Evolutionary conservation across 2,329 filamentous ascomycete genomes (phyloP).

Genomic region (Aspergillus oerlinghausenensis): DNA sequence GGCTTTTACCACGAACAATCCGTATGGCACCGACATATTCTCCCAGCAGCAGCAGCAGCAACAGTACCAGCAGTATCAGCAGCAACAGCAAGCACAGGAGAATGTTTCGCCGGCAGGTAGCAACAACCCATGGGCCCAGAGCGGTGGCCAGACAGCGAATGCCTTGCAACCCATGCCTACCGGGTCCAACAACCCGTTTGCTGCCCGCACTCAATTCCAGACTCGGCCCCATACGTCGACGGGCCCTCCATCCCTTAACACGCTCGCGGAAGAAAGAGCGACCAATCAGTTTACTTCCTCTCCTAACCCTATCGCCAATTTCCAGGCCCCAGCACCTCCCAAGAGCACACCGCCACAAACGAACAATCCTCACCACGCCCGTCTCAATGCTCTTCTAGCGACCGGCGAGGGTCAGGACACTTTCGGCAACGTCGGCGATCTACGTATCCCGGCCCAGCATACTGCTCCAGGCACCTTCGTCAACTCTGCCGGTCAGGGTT

Average conservation of each 20-base stretch:
- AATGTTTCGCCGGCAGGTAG: slow-evolving; percentile 68
- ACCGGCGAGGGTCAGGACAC: slow-evolving; percentile 92
- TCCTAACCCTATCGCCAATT: slow-evolving; percentile 47
- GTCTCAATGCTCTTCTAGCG: slow-evolving; percentile 80
- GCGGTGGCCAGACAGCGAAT: slow-evolving; percentile 54
- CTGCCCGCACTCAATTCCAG: slow-evolving; percentile 59
- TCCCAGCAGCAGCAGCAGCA: slow-evolving; percentile 49
- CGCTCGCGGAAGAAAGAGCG: slow-evolving; percentile 79
- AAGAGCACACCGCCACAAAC: slow-evolving; percentile 29
- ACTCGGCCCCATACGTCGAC: slow-evolving; percentile 45
- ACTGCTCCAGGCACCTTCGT: slow-evolving; percentile 94
- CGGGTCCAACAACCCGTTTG: slow-evolving; percentile 97
- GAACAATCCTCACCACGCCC: slow-evolving; percentile 58
- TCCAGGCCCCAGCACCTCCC: slow-evolving; percentile 37
- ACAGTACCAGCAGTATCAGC: slow-evolving; percentile 31
- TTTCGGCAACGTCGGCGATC: slow-evolving; percentile 92
- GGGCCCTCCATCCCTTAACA: slow-evolving; percentile 66
- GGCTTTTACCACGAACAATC: slow-evolving; percentile 53
- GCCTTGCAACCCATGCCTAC: slow-evolving; percentile 77
- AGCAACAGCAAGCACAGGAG: slow-evolving; percentile 51
- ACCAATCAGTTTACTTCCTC: slow-evolving; percentile 54
- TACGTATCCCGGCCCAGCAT: slow-evolving; percentile 93
- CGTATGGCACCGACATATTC: slow-evolving; percentile 48
- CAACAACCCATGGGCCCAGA: slow-evolving; percentile 88
- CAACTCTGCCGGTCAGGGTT: slow-evolving; percentile 85